A percentile compares a stretch with the other conserved stretches of the same genome.
Conservation (phyloP, 305 asterid genomes). For the Solanum aculeatissimum region DNA sequence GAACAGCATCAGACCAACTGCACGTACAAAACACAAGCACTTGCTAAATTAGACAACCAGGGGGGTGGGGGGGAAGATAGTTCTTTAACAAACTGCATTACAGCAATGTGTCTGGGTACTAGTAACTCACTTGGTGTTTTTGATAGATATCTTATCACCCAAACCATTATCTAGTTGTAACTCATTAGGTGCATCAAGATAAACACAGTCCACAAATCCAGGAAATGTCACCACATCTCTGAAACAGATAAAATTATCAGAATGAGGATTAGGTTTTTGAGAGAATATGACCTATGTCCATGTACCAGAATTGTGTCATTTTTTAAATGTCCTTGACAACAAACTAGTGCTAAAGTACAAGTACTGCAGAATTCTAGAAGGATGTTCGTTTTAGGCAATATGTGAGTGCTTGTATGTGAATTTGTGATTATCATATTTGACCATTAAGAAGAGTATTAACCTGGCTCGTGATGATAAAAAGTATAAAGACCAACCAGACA, state of each 20-base stretch:
- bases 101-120: background rate
- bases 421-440: background rate
- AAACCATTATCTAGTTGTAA: conserved; percentile 69
- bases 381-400: background rate
- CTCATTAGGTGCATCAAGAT: conserved; percentile 80
- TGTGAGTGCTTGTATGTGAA: background rate
- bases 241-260: conserved; percentile 3
- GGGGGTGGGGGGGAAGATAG: background rate
- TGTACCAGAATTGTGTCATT: background rate
- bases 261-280: background rate
- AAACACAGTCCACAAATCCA: conserved; percentile 88
- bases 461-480: background rate
- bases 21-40: background rate
- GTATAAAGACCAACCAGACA: background rate
- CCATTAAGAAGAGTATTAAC: background rate
- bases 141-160: conserved; percentile 65
- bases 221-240: conserved; percentile 91
- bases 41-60: background rate
- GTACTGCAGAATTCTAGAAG: background rate
- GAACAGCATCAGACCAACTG: conserved; percentile 92
- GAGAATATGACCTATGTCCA: background rate
- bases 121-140: conserved; percentile 62
- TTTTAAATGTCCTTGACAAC: background rate
- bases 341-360: background rate
- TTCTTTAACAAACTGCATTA: background rate